These are phyloP conservation scores for Sindora glabra DNA, from an alignment of 306 rosid species.

Conservation along the genomic window DNA sequence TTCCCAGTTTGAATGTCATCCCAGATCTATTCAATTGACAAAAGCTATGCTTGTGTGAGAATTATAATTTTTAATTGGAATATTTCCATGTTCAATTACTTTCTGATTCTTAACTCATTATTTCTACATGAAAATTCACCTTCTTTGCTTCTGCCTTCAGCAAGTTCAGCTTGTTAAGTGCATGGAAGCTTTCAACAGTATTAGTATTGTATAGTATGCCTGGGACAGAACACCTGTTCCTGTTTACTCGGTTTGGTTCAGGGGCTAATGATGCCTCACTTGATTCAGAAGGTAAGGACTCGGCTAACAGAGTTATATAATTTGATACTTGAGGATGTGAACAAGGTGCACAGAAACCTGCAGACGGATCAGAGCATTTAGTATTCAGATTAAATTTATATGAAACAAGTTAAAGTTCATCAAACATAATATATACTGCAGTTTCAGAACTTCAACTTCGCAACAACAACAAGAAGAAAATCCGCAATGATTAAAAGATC, in stretches of 20 bases:
- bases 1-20: slow-evolving; percentile 73
- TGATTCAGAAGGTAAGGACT: slow-evolving; percentile 71
- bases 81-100: background rate
- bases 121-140: slow-evolving; percentile 32
- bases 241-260: slow-evolving; percentile 46
- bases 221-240: slow-evolving; percentile 70
- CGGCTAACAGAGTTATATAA: slow-evolving; percentile 63
- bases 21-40: slow-evolving; percentile 63
- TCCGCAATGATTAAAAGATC: background rate
- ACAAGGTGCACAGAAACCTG: slow-evolving; percentile 93
- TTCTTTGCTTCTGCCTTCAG: slow-evolving; percentile 66
- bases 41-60: slow-evolving; percentile 7
- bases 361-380: slow-evolving; percentile 7
- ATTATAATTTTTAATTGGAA: background rate
- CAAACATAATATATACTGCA: background rate
- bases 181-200: slow-evolving; percentile 67
- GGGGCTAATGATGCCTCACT: slow-evolving; percentile 33
- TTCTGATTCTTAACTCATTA: background rate
- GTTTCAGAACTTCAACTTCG: background rate
- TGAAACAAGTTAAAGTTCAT: background rate
- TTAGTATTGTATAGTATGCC: slow-evolving; percentile 82
- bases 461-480: background rate
- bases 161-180: slow-evolving; percentile 58
- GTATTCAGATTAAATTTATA: slow-evolving; percentile 11
- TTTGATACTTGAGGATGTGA: slow-evolving; percentile 81